phyloP scores from a whole-genome alignment of 768 basidiomycete genomes.

The Galerina sulciceps region DNA sequence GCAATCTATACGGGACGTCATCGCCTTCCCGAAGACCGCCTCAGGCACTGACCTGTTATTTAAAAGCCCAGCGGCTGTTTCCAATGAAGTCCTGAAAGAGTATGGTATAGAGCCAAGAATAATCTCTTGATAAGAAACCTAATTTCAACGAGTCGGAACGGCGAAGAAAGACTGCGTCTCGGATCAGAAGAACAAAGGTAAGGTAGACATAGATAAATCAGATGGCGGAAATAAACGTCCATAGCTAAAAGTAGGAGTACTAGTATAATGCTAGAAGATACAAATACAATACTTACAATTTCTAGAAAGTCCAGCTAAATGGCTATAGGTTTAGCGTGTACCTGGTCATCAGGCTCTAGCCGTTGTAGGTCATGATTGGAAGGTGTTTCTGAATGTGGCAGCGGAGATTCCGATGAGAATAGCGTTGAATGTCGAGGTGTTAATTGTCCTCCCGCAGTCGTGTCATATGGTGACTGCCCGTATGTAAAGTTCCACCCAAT shows the following conservation, averaged over 20 bases:
- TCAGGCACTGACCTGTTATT: slow-evolving; percentile 86
- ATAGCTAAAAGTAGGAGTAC: slow-evolving; percentile 15
- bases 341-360: slow-evolving; percentile 28
- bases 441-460: slow-evolving; percentile 20
- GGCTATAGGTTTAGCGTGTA: slow-evolving; percentile 7
- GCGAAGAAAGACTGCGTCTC: background rate
- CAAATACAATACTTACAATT: slow-evolving; percentile 24
- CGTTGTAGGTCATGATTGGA: slow-evolving; percentile 22
- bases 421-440: slow-evolving; percentile 34
- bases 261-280: slow-evolving; percentile 23
- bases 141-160: background rate
- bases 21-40: slow-evolving; percentile 93
- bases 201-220: slow-evolving; percentile 3
- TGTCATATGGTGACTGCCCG: slow-evolving; percentile 39
- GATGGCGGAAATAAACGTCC: slow-evolving; percentile 12
- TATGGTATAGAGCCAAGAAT: slow-evolving; percentile 56
- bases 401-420: slow-evolving; percentile 29
- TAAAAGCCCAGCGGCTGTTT: slow-evolving; percentile 77
- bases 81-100: slow-evolving; percentile 55
- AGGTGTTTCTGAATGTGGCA: slow-evolving; percentile 27
- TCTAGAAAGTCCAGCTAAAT: slow-evolving; percentile 15
- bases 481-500: slow-evolving; percentile 45
- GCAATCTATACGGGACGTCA: slow-evolving; percentile 90
- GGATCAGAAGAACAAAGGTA: slow-evolving; percentile 1
- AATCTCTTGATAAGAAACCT: background rate